Conservation (phyloP, 495 filamentous ascomycete genomes). For the Xanthoparmelia taractica region DNA sequence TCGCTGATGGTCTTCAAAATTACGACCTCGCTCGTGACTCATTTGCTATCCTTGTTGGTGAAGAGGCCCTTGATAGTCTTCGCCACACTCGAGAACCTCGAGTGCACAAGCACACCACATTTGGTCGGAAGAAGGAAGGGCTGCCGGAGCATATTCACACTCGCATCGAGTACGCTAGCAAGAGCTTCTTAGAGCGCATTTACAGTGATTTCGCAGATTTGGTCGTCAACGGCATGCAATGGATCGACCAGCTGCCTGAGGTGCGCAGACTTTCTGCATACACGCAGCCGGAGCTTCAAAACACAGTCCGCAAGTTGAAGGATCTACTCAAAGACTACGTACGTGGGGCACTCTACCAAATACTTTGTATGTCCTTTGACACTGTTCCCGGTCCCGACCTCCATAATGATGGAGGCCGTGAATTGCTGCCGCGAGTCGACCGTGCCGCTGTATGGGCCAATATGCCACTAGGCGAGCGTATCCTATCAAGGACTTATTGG, state of each 20-base stretch:
- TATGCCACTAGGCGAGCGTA: slow-evolving; percentile 27
- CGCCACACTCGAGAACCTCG: slow-evolving; percentile 11
- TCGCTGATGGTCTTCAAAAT: slow-evolving; percentile 39
- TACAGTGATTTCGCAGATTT: slow-evolving; percentile 33
- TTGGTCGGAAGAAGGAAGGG: slow-evolving; percentile 31
- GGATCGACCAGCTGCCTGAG: slow-evolving; percentile 34
- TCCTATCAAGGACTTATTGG: slow-evolving; percentile 37
- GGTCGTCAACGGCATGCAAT: slow-evolving; percentile 34
- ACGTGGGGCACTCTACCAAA: slow-evolving; percentile 27
- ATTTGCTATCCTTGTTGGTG: slow-evolving; percentile 43
- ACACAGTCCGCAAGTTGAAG: slow-evolving; percentile 22
- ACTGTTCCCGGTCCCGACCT: background rate
- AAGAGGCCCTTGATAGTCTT: slow-evolving; percentile 38
- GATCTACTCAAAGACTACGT: slow-evolving; percentile 30
- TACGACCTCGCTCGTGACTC: slow-evolving; percentile 35
- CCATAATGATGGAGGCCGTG: slow-evolving; percentile 5
- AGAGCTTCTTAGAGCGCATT: slow-evolving; percentile 37
- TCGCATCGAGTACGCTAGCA: slow-evolving; percentile 46
- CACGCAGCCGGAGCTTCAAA: slow-evolving; percentile 15
- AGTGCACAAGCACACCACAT: slow-evolving; percentile 18
- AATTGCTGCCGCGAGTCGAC: slow-evolving; percentile 20
- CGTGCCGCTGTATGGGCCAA: slow-evolving; percentile 11
- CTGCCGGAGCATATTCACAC: slow-evolving; percentile 40
- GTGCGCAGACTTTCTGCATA: slow-evolving; percentile 26
- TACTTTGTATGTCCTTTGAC: slow-evolving; percentile 15